phyloP scores from a whole-genome alignment of 2,329 filamentous ascomycete species.

The Claviceps sp. region DNA sequence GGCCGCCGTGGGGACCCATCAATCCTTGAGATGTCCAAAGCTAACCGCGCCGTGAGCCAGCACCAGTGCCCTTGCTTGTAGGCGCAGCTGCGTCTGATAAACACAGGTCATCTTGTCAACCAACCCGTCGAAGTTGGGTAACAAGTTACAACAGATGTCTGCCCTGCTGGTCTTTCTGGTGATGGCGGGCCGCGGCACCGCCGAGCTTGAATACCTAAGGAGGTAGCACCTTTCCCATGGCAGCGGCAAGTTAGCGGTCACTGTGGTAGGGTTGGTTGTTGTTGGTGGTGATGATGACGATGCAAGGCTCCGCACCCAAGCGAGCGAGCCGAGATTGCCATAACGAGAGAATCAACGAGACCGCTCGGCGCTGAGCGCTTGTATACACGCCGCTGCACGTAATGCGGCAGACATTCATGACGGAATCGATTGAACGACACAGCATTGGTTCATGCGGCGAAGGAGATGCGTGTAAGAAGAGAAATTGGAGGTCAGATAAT shows the following conservation, averaged over 20 bases:
- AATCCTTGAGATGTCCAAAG: constrained; percentile 2
- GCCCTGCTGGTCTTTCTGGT: neutral
- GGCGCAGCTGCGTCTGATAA: neutral
- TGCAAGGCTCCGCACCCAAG: too few species aligned
- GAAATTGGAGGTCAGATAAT: too few species aligned
- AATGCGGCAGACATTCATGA: too few species aligned
- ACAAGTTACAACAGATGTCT: neutral
- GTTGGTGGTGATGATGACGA: too few species aligned
- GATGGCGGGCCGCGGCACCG: neutral
- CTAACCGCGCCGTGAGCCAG: neutral
- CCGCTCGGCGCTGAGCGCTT: too few species aligned
- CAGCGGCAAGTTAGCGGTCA: neutral
- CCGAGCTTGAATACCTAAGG: neutral
- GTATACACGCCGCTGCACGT: too few species aligned
- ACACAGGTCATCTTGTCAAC: neutral
- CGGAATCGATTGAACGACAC: too few species aligned
- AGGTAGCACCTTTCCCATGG: neutral
- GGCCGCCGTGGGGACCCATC: neutral
- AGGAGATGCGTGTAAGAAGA: too few species aligned
- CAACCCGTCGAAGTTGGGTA: neutral
- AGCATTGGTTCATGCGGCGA: too few species aligned
- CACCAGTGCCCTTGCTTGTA: neutral
- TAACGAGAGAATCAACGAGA: too few species aligned
- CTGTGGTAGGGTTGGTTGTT: too few species aligned
- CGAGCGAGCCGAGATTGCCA: too few species aligned